Conservation (phyloP, 1,284 basidiomycete genomes). For the Blastosporella zonata region DNA sequence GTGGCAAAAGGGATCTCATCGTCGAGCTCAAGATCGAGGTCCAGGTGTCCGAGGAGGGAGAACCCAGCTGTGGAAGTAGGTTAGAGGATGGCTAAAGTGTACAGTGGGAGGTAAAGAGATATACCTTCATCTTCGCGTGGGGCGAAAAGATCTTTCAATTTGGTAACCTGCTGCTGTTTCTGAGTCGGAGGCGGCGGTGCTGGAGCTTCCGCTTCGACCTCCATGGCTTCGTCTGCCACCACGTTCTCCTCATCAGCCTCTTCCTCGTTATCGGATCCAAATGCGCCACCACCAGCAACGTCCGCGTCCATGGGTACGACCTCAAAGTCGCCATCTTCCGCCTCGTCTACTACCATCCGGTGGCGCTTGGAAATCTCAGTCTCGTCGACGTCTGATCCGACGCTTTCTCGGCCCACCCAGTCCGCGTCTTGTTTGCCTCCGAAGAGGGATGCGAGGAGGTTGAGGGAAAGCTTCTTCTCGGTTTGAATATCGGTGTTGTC, state of each 20-base stretch:
- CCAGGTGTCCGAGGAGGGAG: constrained; percentile 65
- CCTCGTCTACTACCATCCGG: constrained; percentile 18
- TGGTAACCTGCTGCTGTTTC: constrained; percentile 21
- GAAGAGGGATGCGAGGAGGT: constrained; percentile 52
- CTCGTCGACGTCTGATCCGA: constrained; percentile 52
- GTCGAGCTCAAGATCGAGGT: constrained; percentile 65
- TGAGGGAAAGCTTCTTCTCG: constrained; percentile 47
- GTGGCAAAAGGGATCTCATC: constrained; percentile 38
- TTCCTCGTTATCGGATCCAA: constrained; percentile 17
- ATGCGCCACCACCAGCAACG: constrained; percentile 1
- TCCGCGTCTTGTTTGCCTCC: constrained; percentile 39
- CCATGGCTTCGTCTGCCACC: no score
- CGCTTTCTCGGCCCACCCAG: constrained; percentile 55
- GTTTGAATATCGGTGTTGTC: constrained; percentile 32
- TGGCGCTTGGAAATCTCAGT: constrained; percentile 31
- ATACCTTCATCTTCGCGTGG: constrained; percentile 63
- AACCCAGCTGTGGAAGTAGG: constrained; percentile 39
- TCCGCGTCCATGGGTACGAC: constrained; percentile 34
- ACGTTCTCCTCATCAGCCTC: constrained; percentile 7
- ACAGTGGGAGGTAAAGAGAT: constrained; percentile 14
- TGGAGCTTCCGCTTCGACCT: constrained; percentile 3
- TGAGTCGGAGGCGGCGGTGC: constrained; percentile 7
- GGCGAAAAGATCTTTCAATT: constrained; percentile 68
- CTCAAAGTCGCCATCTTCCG: constrained; percentile 33
- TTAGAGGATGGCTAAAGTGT: constrained; percentile 2